These are phyloP conservation scores for Aureobasidium sp. DNA, from an alignment of 2,329 filamentous ascomycete genomes.

Conservation along the genomic window DNA sequence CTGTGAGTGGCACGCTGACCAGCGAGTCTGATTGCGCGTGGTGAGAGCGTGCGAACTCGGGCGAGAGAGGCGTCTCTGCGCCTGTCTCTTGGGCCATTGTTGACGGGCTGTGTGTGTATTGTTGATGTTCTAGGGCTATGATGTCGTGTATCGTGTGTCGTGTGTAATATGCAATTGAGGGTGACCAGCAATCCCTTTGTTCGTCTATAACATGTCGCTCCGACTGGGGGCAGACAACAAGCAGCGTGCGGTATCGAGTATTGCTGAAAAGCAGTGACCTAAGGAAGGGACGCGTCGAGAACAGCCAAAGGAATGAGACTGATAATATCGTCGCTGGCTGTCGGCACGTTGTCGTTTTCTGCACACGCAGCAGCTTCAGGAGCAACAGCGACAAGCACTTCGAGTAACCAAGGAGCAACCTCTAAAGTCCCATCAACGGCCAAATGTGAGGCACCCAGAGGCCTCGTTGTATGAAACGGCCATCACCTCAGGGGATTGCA, in stretches of 20 bases:
- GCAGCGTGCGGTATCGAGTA: neutral
- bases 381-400: neutral
- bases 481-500: neutral
- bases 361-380: neutral
- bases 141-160: neutral
- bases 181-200: slow-evolving; percentile 13
- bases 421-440: neutral
- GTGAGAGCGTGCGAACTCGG: neutral
- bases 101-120: neutral
- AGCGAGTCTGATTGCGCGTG: slow-evolving; percentile 10
- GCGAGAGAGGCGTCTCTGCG: neutral
- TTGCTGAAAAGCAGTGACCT: neutral
- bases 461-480: slow-evolving; percentile 5
- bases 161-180: slow-evolving; percentile 2
- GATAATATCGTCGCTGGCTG: neutral
- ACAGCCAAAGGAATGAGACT: slow-evolving; percentile 14
- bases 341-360: neutral
- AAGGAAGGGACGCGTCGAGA: slow-evolving; percentile 8
- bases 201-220: slow-evolving; percentile 10
- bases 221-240: neutral
- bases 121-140: neutral
- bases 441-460: neutral
- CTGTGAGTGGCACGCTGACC: slow-evolving; percentile 13
- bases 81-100: neutral
- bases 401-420: slow-evolving; percentile 7